Evolutionary conservation across 768 basidiomycete genomes (phyloP).

Genomic region (Crassisporium funariophilum): DNA sequence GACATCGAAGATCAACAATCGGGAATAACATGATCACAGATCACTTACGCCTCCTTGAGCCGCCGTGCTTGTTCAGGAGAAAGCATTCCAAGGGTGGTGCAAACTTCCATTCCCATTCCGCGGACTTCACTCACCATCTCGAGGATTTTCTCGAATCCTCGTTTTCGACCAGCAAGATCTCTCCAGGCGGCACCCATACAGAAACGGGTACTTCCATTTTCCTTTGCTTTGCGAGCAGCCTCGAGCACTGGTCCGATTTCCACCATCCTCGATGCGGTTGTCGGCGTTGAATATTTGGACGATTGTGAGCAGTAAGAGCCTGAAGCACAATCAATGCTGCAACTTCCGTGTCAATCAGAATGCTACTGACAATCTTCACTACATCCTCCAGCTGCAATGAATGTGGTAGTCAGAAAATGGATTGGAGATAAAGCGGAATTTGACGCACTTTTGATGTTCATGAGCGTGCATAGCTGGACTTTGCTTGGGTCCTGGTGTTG

Average conservation of each 20-base stretch:
- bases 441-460: conserved; percentile 95
- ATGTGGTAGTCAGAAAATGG: conserved; percentile 10
- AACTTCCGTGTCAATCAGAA: neutral
- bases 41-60: conserved; percentile 86
- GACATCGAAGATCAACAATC: conserved; percentile 10
- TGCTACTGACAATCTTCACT: conserved; percentile 82
- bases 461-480: conserved; percentile 94
- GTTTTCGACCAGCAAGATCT: conserved; percentile 88
- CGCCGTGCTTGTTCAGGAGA: conserved; percentile 88
- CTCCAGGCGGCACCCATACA: conserved; percentile 99
- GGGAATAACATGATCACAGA: neutral
- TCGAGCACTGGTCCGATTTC: conserved; percentile 91
- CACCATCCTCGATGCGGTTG: conserved; percentile 84
- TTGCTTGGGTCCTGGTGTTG: conserved; percentile 85
- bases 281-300: conserved; percentile 86
- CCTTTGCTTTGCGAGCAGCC: conserved; percentile 92
- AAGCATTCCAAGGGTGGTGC: conserved; percentile 98
- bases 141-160: conserved; percentile 91
- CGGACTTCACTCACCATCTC: conserved; percentile 90
- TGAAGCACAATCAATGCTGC: conserved; percentile 27
- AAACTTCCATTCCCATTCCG: conserved; percentile 99
- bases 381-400: conserved; percentile 81
- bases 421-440: conserved; percentile 26
- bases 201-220: conserved; percentile 94
- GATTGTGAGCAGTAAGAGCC: conserved; percentile 99